These are phyloP conservation scores for Ceratobasidium sp. DNA, from an alignment of 1,284 basidiomycete species.

Conservation along the genomic window DNA sequence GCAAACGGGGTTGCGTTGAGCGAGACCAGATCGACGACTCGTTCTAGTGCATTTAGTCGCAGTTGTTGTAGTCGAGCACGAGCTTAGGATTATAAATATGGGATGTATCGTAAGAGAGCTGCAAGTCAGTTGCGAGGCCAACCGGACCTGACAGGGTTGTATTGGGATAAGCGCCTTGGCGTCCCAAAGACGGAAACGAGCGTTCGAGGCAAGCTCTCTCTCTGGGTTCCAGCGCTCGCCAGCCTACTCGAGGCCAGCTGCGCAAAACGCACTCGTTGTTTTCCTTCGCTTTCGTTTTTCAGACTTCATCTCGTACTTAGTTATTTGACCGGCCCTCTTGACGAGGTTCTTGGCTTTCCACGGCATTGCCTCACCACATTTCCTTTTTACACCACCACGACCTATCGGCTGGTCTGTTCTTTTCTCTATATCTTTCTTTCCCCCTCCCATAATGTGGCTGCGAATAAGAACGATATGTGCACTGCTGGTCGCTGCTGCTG, in stretches of 20 bases:
- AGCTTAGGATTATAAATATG: slow-evolving; percentile 7
- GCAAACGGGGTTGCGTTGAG: too few species aligned
- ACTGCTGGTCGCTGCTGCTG: not conserved
- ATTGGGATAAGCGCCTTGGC: slow-evolving; percentile 16
- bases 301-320: not conserved
- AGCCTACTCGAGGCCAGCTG: not conserved
- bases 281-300: slow-evolving; percentile 14
- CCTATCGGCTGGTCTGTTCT: not conserved
- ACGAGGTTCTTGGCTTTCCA: slow-evolving; percentile 45
- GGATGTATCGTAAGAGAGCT: slow-evolving; percentile 27
- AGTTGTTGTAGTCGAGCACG: not conserved
- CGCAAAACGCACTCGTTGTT: not conserved
- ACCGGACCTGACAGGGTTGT: not conserved
- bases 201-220: slow-evolving; percentile 2
- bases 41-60: slow-evolving; percentile 10
- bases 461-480: slow-evolving; percentile 10
- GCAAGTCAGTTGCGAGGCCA: slow-evolving; percentile 24
- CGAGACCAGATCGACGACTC: too few species aligned
- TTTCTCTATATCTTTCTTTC: slow-evolving; percentile 12
- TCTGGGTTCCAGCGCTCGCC: not conserved
- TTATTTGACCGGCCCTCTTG: slow-evolving; percentile 22
- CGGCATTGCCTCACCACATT: slow-evolving; percentile 43
- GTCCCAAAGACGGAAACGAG: slow-evolving; percentile 2
- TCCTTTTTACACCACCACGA: slow-evolving; percentile 30
- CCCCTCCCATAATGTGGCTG: slow-evolving; percentile 10